Base-by-base conservation (phyloP, 139 green algal genomes). In the Coelastrella sp. region DNA sequence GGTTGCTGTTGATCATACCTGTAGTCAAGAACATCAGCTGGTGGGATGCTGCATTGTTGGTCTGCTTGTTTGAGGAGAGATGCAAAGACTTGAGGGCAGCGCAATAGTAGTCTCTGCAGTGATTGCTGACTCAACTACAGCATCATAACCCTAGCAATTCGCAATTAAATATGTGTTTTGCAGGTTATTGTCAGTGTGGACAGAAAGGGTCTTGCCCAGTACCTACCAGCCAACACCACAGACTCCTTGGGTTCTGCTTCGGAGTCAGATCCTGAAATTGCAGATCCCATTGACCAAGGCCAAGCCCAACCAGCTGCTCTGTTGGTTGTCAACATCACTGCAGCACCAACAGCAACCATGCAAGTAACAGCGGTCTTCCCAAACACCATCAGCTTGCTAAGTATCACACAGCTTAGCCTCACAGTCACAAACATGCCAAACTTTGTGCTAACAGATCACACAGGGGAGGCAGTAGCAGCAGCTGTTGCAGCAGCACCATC, bases 261-360 rank as follows among this genome's bases (percentile, higher is more conserved):
- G 64, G 32, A 6, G 38, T n/a, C 2, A 73, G 17, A 19, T 17
- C 0, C 13, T 1, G 38, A 40, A 62, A 27, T 1, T 1, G 40
- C 68, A 78, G n/a, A n/a, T n/a, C n/a, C n/a, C n/a, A n/a, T n/a
- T n/a, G n/a, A n/a, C 19, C 68, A 78, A 7, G 5, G 2, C 68
- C 6, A 8, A 48, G 0, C 4, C 13, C 64, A 74, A 34, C 34
- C 5, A 34, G 4, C 13, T 48, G 30, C 23, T 21, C 64, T 32
- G 13, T 86, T 74, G 21, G 19, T 35, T 62, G 71, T 87, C 25
- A 78, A 43, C 23, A 41, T 45, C 23, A 75, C 71, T 35, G 67
- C 67, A 50, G 67, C 57, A 77, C 17, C 82, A 43, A 38, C 57
- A 77, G 67, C 57, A 34, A 6, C 41, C 6, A 59, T 32, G 27